Conservation (phyloP, 1,139 yeast species). For the Debaryomycetaceae sp. region DNA sequence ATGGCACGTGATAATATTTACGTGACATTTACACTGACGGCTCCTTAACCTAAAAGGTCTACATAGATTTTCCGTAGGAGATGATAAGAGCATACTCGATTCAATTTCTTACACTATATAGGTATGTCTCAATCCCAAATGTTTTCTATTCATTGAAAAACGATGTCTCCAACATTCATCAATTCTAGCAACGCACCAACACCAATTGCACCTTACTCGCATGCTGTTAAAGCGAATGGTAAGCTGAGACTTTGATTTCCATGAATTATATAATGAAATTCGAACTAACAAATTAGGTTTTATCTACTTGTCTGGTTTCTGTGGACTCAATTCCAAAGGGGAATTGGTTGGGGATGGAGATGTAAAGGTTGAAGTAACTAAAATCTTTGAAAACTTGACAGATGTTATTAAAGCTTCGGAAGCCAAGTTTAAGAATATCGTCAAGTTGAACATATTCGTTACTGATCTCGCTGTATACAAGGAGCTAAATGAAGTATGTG, state of each 20-base stretch:
- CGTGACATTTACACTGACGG: too few species aligned
- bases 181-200: constrained; percentile 1
- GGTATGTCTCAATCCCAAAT: not conserved
- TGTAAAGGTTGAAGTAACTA: constrained; percentile 2
- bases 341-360: constrained; percentile 4
- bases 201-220: constrained; percentile 1
- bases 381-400: constrained; percentile 3
- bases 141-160: not conserved
- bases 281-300: not conserved
- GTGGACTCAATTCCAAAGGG: constrained; percentile 3
- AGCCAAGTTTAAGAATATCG: constrained; percentile 1
- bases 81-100: too few species aligned
- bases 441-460: constrained; percentile 1
- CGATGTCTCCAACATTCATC: not conserved
- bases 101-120: not conserved
- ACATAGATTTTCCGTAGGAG: too few species aligned
- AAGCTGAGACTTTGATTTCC: not conserved
- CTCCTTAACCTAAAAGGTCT: too few species aligned
- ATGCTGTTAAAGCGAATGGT: constrained; percentile 1
- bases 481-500: not conserved
- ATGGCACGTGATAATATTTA: not conserved
- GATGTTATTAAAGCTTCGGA: constrained; percentile 1
- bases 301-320: constrained; percentile 2
- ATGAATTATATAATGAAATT: not conserved
- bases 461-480: not conserved